phyloP scores from a whole-genome alignment of 2,329 filamentous ascomycete genomes.

The Thermomyces lanuginosus region DNA sequence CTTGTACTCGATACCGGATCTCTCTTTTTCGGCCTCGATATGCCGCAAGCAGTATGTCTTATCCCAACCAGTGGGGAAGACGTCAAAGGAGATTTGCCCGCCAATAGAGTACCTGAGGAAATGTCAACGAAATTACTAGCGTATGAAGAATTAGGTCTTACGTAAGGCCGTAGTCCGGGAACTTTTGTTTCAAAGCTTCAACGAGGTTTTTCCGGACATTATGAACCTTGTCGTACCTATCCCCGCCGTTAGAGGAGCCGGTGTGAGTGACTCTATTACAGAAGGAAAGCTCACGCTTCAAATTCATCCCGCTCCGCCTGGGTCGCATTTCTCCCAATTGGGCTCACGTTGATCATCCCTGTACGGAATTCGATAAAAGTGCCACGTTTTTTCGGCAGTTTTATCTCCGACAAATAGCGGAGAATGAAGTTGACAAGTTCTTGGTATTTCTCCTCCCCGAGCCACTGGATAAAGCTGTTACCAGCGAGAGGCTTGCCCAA shows the following conservation, averaged over 20 bases:
- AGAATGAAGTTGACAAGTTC: conserved; percentile 42
- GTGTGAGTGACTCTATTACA: conserved; percentile 1
- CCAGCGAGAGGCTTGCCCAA: conserved; percentile 58
- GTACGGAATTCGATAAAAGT: conserved; percentile 53
- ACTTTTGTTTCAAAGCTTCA: conserved; percentile 57
- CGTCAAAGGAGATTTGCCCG: conserved; percentile 94
- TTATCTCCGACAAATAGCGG: conserved; percentile 44
- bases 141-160: conserved; percentile 31
- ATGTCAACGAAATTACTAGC: neutral
- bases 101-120: conserved; percentile 67
- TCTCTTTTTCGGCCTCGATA: conserved; percentile 63
- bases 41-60: conserved; percentile 93
- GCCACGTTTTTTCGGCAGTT: conserved; percentile 46
- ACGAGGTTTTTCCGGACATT: conserved; percentile 66
- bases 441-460: conserved; percentile 67
- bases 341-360: conserved; percentile 49
- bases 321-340: conserved; percentile 64
- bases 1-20: conserved; percentile 50
- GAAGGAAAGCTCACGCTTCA: conserved; percentile 35
- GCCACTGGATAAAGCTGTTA: conserved; percentile 78
- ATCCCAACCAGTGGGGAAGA: conserved; percentile 95
- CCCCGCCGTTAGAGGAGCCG: conserved; percentile 5
- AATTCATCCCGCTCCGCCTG: conserved; percentile 67
- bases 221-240: conserved; percentile 56
- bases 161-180: conserved; percentile 71